Conservation (phyloP, 2,329 filamentous ascomycete species). For the Septoria petroselini region DNA sequence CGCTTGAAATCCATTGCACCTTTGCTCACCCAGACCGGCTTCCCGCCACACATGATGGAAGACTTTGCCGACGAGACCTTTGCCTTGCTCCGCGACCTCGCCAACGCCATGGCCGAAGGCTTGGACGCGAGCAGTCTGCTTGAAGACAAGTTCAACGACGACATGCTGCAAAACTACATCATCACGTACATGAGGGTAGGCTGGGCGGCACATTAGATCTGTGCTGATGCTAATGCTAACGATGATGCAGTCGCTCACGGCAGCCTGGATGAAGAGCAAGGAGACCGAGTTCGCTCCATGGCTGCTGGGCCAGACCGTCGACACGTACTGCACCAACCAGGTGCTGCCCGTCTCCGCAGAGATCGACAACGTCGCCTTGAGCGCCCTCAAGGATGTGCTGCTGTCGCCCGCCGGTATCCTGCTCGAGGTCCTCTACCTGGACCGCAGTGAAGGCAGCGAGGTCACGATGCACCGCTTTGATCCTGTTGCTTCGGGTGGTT, state of each 20-base stretch:
- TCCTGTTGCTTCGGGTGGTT: constrained; percentile 39
- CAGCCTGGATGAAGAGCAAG: constrained; percentile 78
- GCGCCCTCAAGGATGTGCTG: constrained; percentile 71
- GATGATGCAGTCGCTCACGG: constrained; percentile 66
- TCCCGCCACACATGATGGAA: constrained; percentile 67
- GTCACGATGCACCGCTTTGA: constrained; percentile 70
- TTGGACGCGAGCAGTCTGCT: constrained; percentile 46
- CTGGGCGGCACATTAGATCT: background rate
- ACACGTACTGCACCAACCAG: constrained; percentile 64
- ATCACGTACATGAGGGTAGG: constrained; percentile 74
- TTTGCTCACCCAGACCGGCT: constrained; percentile 66
- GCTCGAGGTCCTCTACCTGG: constrained; percentile 86
- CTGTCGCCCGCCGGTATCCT: constrained; percentile 75
- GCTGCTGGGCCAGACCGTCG: constrained; percentile 59
- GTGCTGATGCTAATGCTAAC: constrained; percentile 3
- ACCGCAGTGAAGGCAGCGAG: constrained; percentile 73
- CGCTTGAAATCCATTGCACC: constrained; percentile 70
- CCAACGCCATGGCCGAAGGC: constrained; percentile 53
- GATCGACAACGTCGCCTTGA: constrained; percentile 86
- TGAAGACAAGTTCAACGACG: constrained; percentile 66
- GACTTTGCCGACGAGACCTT: constrained; percentile 79
- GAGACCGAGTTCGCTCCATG: constrained; percentile 68
- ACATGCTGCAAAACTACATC: constrained; percentile 65
- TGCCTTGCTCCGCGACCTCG: constrained; percentile 60
- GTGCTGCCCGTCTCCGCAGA: constrained; percentile 76